phyloP scores from a whole-genome alignment of 2,329 filamentous ascomycete species.

The Coleophoma cylindrospora region DNA sequence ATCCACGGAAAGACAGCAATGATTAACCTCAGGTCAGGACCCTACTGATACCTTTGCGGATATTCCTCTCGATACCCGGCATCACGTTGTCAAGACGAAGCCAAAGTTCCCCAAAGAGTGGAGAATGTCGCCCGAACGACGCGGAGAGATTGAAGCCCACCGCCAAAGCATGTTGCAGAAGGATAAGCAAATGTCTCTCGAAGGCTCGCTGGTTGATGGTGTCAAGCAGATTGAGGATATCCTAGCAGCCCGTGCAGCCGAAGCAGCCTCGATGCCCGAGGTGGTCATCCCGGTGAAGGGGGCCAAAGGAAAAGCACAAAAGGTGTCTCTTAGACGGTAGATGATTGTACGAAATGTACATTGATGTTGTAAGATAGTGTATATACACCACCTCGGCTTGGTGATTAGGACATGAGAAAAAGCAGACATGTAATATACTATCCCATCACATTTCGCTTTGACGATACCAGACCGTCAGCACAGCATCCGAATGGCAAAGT shows the following conservation, averaged over 20 bases:
- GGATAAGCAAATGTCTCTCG: conserved; percentile 49
- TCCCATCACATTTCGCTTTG: no score
- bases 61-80: conserved; percentile 82
- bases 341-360: conserved; percentile 1
- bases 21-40: conserved; percentile 41
- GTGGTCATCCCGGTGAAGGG: conserved; percentile 16
- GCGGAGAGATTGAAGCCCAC: conserved; percentile 56
- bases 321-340: conserved; percentile 18
- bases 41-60: conserved; percentile 79
- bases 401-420: background rate
- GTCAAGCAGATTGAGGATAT: conserved; percentile 38
- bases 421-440: no score
- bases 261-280: conserved; percentile 19
- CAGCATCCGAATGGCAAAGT: no score
- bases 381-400: conserved; percentile 4
- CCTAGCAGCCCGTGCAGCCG: conserved; percentile 18
- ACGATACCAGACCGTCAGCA: no score
- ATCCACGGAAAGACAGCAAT: background rate
- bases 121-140: conserved; percentile 69
- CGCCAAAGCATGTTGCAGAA: conserved; percentile 45
- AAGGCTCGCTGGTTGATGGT: conserved; percentile 57
- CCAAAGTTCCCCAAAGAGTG: conserved; percentile 76
- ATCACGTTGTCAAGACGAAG: conserved; percentile 66
- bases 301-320: conserved; percentile 11
- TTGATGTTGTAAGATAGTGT: conserved; percentile 16